Base-by-base conservation (phyloP, 2,329 filamentous ascomycete species). In the Sclerotinia borealis region DNA sequence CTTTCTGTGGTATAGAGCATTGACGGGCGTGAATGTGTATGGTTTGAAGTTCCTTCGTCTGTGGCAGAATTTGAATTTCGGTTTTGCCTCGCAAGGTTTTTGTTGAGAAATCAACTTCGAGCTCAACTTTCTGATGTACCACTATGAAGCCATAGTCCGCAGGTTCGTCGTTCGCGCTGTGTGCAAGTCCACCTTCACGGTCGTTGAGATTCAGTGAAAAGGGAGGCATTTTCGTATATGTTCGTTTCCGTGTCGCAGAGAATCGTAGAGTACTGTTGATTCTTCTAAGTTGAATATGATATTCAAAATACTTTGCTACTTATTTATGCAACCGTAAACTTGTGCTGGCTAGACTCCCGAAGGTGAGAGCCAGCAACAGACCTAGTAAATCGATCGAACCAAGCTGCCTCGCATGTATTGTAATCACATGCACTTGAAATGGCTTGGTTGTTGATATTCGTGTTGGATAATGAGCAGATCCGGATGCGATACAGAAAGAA, bases 101-200 rank as follows among this genome's bases (percentile, higher is more conserved):
- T 61, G 84, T 85, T 68, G 84, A 82, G 75, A 99, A 96, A 77
- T 96, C 90, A 73, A 99, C 81, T 71, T 98, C 93, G 65, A 99
- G 81, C 71, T 92, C 88, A 56, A 99, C 88, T 75, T 91, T 90
- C 77, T 98, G 93, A 77, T 92, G 89, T 61, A 91, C 82, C 64
- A 98, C 79, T 47, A 82, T 73, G 66, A 79, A 82, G 31, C 71
- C 72, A 63, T 72, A 72, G 19, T 68, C 67, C 19, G 65, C 65
- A 36, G 60, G 41, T 22, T 62, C 60, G 11, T 48, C 43, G 8
- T 29, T 62, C 17, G 51, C 43, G n/a, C 65, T 68, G 4, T 63
- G 36, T 22, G 49, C 43, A 31, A 49, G 29, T 15, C 43, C 37
- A 27, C 48, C 58, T 67, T 63, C 34, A 64, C 49, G 64, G 31